Evolutionary conservation across 2,329 filamentous ascomycete species (phyloP), one percentile per base, ranked within the genome.

Genomic region (Alternaria arborescens): DNA sequence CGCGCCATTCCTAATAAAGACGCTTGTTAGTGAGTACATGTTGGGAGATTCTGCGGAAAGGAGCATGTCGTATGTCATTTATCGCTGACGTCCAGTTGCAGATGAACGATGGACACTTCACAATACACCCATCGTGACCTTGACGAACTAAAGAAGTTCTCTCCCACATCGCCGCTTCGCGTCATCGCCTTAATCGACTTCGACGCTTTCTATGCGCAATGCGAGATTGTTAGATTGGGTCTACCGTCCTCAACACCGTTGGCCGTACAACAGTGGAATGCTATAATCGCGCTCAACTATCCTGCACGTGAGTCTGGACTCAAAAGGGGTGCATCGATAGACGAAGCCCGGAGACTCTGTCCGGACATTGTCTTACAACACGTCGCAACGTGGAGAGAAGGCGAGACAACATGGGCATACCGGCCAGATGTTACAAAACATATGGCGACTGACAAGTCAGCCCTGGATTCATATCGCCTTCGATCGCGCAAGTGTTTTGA

Each of bases 221-320:
- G 93, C 75, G 95, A 99, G 80, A 96, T 93, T 86, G 89, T 97
- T 10, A 88, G 95, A 7, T 84, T 98, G 43, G 89, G 89, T 12
- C 82, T 91, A 10, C 82, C 89, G 12, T 88, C 92, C 62, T 87
- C 93, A 58, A 86, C 89, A 66, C 95, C 94, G 11, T 86, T 99
- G 24, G 95, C 93, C 1, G 94, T 99, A 18, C 94, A 96, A 75
- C 94, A 98, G 83, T 98, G 91, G 91, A 91, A 96, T 78, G 93
- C 91, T 8, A 84, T 99, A 26, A 98, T 99, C 75, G 95, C 95
- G 3, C 88, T 99, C 78, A 98, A 98, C 81, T 99, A 99, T 74
- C 89, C 95, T 2, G 94, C 94, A 6, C 89, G 95, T 12, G 86
- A 86, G 6, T 94, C 88, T 71, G 93, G 92, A 2, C 88, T 99